phyloP scores from a whole-genome alignment of 2,329 filamentous ascomycete species.

The Fusarium pseudocircinatum region DNA sequence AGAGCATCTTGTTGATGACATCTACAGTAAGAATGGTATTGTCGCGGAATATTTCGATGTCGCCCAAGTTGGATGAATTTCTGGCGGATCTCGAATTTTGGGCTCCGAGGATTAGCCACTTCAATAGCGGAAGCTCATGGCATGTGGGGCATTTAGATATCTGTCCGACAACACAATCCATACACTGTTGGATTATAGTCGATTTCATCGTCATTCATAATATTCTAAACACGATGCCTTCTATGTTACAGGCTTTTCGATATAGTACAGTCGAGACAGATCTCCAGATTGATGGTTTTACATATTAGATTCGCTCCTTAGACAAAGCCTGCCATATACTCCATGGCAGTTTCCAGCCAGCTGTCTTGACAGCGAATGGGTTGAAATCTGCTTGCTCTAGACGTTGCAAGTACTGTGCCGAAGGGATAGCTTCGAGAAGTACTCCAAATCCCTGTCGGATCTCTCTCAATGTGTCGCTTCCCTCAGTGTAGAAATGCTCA shows the following conservation, averaged over 20 bases:
- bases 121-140: slow-evolving; percentile 12
- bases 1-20: slow-evolving; percentile 76
- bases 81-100: slow-evolving; percentile 43
- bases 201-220: slow-evolving; percentile 6
- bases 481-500: slow-evolving; percentile 63
- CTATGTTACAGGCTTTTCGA: slow-evolving; percentile 22
- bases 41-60: slow-evolving; percentile 24
- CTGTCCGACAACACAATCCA: not conserved
- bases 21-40: slow-evolving; percentile 36
- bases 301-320: slow-evolving; percentile 56
- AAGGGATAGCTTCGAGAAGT: slow-evolving; percentile 81
- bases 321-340: slow-evolving; percentile 67
- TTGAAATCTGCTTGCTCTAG: slow-evolving; percentile 88
- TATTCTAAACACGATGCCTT: slow-evolving; percentile 11
- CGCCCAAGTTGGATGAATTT: slow-evolving; percentile 33
- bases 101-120: slow-evolving; percentile 46
- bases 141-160: slow-evolving; percentile 11
- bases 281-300: not conserved
- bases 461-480: slow-evolving; percentile 52
- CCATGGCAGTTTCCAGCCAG: slow-evolving; percentile 86
- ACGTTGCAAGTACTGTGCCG: slow-evolving; percentile 79
- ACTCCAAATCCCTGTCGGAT: slow-evolving; percentile 77
- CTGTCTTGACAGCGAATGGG: slow-evolving; percentile 71
- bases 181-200: not conserved
- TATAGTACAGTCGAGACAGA: not conserved